Conservation (phyloP, 371 early-diverging fungal genomes). For the Blastocladiella emersonii region DNA sequence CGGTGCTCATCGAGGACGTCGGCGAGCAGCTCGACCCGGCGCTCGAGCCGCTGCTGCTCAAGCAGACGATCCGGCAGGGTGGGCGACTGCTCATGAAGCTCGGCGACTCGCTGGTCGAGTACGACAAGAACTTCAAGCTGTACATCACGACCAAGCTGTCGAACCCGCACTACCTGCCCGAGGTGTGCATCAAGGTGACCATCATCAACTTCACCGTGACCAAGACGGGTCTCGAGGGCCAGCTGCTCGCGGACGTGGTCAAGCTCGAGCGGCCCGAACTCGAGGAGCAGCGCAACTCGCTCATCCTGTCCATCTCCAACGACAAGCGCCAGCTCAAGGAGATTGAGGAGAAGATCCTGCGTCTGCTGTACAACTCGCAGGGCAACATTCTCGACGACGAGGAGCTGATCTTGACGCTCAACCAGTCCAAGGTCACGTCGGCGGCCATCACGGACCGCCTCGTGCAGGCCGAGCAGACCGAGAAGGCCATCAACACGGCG, state of each 20-base stretch:
- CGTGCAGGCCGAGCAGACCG: constrained; percentile 34
- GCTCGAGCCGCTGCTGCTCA: constrained; percentile 33
- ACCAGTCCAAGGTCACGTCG: constrained; percentile 40
- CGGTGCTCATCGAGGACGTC: constrained; percentile 36
- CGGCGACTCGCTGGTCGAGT: constrained; percentile 39
- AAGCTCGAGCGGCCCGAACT: constrained; percentile 42
- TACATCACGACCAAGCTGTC: constrained; percentile 43
- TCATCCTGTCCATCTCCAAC: constrained; percentile 36
- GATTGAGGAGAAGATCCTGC: constrained; percentile 43
- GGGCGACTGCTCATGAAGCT: constrained; percentile 35
- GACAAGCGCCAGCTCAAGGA: constrained; percentile 43
- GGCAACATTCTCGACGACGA: constrained; percentile 46
- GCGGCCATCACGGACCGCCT: constrained; percentile 40
- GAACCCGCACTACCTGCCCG: constrained; percentile 42
- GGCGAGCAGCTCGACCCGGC: constrained; percentile 39
- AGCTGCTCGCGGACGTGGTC: constrained; percentile 38
- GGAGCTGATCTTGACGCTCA: constrained; percentile 38
- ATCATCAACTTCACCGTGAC: constrained; percentile 42
- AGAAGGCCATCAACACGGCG: constrained; percentile 37
- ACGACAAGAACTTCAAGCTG: constrained; percentile 38
- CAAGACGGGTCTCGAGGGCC: constrained; percentile 39
- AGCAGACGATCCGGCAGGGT: constrained; percentile 35
- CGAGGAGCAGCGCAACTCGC: constrained; percentile 36
- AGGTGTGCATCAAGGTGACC: constrained; percentile 36
- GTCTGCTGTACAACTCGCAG: constrained; percentile 40